Base-by-base conservation (phyloP, 305 asterid species). In the Fraxinus latifolia region DNA sequence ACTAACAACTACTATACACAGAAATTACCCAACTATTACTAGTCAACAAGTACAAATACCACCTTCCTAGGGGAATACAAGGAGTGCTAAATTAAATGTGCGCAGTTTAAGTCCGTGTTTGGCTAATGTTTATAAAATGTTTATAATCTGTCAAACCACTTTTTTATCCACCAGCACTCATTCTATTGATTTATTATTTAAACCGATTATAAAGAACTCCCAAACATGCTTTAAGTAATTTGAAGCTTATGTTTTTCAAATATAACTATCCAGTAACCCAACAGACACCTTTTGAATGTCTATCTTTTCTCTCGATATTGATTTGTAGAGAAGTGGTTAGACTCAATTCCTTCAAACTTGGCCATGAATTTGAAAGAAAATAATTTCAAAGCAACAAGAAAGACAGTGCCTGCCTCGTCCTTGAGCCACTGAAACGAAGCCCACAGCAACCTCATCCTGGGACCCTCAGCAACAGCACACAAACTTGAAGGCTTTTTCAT, bases 361-460 rank as follows among this genome's bases (percentile, higher is more conserved):
- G 39, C 37, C 67, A 47, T 47, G 14, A 11, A 27, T 67, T 67
- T 72, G 76, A 80, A 79, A 83, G 23, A 39, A 73, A 0, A 79
- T 71, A 79, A 85, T 82, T 85, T 39, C 34, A 86, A 21, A 83
- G 74, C 27, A 82, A 84, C 77, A 87, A 78, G 73, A 86, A 70
- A 86, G 68, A 83, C 74, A 87, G 88, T 84, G 89, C 93, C 86
- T 89, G 93, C 99, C 99, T 94, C 95, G 87, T 92, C 88, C 90
- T 91, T 85, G 82, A 96, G 97, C 91, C 91, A 90, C 90, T 91
- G 91, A 87, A 92, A 93, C 8, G 96, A 94, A 88, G 91, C 86
- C 97, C 94, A 94, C 84, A 93, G 84, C 90, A 95, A 89, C 33
- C 99, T 93, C 68, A 91, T 80, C 90, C 97, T 91, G 53, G 99